A percentile compares a stretch with the other conserved stretches of the same genome.
Conservation (phyloP, 352 stramenopile genomes). For the Pythium pyrilobum region DNA sequence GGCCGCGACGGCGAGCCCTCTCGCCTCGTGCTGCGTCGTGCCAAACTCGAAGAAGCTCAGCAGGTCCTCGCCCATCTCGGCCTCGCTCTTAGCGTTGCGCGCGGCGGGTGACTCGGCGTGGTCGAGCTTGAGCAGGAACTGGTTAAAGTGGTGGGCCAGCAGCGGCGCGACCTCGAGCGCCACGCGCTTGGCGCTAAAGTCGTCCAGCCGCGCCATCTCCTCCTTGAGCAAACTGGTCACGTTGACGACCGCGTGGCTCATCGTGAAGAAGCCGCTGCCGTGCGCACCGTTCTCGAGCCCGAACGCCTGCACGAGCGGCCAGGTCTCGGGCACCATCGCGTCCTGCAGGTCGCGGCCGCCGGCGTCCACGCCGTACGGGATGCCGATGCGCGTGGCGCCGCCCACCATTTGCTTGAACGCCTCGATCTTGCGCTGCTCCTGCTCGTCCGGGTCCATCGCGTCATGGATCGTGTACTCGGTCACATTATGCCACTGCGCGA, state of each 20-base stretch:
- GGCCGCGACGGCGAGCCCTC: constrained; percentile 23
- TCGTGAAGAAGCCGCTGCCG: constrained; percentile 67
- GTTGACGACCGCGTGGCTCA: constrained; percentile 66
- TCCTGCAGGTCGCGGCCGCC: constrained; percentile 35
- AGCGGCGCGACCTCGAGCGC: constrained; percentile 47
- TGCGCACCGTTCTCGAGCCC: constrained; percentile 35
- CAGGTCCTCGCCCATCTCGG: constrained; percentile 57
- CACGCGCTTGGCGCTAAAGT: constrained; percentile 47
- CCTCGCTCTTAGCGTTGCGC: constrained; percentile 39
- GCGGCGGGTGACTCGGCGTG: constrained; percentile 42
- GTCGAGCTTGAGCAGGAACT: constrained; percentile 69
- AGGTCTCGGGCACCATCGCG: constrained; percentile 60
- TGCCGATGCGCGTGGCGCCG: constrained; percentile 37
- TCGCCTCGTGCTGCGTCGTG: constrained; percentile 51
- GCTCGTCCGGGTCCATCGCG: constrained; percentile 58
- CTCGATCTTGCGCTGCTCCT: constrained; percentile 58
- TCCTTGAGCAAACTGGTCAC: constrained; percentile 32
- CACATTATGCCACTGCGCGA: constrained; percentile 65
- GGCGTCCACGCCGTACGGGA: constrained; percentile 42
- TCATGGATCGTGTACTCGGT: constrained; percentile 63
- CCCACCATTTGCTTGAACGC: constrained; percentile 64
- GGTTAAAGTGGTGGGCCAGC: constrained; percentile 49
- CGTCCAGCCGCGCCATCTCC: constrained; percentile 41
- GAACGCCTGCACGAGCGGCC: constrained; percentile 71
- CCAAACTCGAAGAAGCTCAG: constrained; percentile 80